These are phyloP conservation scores for Sugiyamaella sp. DNA, from an alignment of 1,139 yeast species.

Conservation along the genomic window DNA sequence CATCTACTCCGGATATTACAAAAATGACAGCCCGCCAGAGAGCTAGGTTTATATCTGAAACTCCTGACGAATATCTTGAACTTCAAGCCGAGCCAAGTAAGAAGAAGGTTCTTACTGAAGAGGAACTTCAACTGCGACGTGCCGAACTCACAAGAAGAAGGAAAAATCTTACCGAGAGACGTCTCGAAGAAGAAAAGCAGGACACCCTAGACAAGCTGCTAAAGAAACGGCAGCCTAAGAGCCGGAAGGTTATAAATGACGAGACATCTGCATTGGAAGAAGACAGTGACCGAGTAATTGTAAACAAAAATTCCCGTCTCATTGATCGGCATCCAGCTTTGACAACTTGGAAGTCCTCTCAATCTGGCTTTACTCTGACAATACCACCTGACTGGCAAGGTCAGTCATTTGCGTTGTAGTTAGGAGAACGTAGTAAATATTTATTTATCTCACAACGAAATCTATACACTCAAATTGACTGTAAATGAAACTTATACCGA, in stretches of 20 bases:
- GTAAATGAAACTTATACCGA: background rate
- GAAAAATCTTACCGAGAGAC: constrained; percentile 79
- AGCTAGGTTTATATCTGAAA: constrained; percentile 40
- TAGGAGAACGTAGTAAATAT: background rate
- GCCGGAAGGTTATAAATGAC: constrained; percentile 37
- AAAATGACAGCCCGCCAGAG: constrained; percentile 48
- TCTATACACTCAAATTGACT: background rate
- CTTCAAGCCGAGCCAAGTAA: constrained; percentile 41
- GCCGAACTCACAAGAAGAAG: constrained; percentile 91
- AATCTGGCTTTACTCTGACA: constrained; percentile 37
- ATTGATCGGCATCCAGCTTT: constrained; percentile 52
- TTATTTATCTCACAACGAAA: background rate
- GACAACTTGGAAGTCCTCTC: constrained; percentile 47
- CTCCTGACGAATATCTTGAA: constrained; percentile 35
- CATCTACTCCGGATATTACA: constrained; percentile 39
- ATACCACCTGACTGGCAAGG: constrained; percentile 39
- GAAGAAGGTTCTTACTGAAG: constrained; percentile 68
- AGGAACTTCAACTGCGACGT: constrained; percentile 76
- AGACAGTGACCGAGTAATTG: constrained; percentile 27
- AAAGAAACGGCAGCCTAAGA: constrained; percentile 70
- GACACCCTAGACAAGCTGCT: constrained; percentile 86
- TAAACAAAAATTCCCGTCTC: constrained; percentile 31
- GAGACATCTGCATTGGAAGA: constrained; percentile 31
- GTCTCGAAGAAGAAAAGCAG: constrained; percentile 87
- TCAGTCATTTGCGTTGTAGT: constrained; percentile 9